These are phyloP conservation scores for Aulographum hederae DNA, from an alignment of 2,329 filamentous ascomycete species.

Conservation along the genomic window DNA sequence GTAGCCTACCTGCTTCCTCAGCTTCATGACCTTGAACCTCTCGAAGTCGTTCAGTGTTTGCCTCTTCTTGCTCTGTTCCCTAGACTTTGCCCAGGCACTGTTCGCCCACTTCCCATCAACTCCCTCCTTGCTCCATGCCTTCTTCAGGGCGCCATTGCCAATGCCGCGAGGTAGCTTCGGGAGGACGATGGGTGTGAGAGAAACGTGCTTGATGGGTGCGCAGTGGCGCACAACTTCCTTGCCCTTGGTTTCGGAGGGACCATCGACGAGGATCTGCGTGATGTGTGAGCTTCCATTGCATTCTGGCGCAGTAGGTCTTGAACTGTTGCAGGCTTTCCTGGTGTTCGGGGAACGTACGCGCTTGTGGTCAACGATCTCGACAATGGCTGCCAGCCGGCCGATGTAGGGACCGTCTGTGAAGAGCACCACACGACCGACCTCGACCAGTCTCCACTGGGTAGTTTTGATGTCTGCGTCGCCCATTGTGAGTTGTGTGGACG, in stretches of 20 bases:
- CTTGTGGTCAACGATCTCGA: constrained; percentile 99
- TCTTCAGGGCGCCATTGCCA: constrained; percentile 67
- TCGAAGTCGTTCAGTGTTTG: constrained; percentile 93
- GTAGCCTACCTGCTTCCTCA: constrained; percentile 85
- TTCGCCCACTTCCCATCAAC: constrained; percentile 88
- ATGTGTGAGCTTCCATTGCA: not conserved
- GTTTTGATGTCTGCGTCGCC: constrained; percentile 29
- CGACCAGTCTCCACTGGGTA: constrained; percentile 70
- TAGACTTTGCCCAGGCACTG: constrained; percentile 89
- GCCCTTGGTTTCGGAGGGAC: constrained; percentile 66
- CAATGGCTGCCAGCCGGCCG: constrained; percentile 81
- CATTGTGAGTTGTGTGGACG: constrained; percentile 16
- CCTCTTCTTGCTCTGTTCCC: constrained; percentile 68
- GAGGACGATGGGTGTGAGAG: constrained; percentile 81
- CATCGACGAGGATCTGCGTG: constrained; percentile 79
- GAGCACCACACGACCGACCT: constrained; percentile 94
- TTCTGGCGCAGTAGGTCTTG: not conserved
- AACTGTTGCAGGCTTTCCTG: not conserved
- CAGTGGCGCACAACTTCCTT: constrained; percentile 75
- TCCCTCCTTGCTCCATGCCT: constrained; percentile 76
- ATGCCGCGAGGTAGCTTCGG: constrained; percentile 69
- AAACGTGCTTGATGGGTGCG: constrained; percentile 61
- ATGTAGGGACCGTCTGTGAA: constrained; percentile 62
- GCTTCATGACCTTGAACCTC: constrained; percentile 98
- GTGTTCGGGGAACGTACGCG: constrained; percentile 53